Evolutionary conservation across 2,329 filamentous ascomycete species (phyloP), one percentile per base, ranked within the genome.

Genomic region (Epichloe uncinata): DNA sequence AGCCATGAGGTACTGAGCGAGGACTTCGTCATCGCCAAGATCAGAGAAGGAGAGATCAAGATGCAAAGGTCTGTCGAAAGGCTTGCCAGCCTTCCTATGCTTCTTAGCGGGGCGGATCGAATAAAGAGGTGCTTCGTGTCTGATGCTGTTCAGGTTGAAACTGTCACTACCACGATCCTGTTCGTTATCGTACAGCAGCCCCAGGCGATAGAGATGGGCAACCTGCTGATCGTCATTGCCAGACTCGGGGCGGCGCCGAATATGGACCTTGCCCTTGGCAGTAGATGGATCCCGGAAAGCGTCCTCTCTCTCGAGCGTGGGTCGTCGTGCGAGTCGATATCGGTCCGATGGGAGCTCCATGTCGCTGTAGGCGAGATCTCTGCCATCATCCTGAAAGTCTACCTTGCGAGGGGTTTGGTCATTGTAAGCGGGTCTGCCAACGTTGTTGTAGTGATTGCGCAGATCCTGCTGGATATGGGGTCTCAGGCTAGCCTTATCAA

Each of bases 291-390:
- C 69, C 42, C 67, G 62, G 40, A 75, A 75, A 5, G 72, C 72
- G 41, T 73, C 70, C 55, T 74, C 66, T 9, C 72, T 62, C 53
- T 72, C 71, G 20, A 74, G 63, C 1, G 65, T 66, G 2, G 72
- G 72, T 8, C 60, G 61, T 8, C 68, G 63, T 15, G 52, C 52
- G 26, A 66, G 61, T 13, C 61, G 60, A 13, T 54, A 57, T 36
- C 58, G 52, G 52, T 72, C 69, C 34, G 64, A 61, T 2, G 69
- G 68, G 3, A 70, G 60, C n/a, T 59, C 57, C n/a, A 65, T 53
- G 38, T 58, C 54, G 51, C 63, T 66, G 16, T 57, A 58, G 1
- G 68, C 68, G 16, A 70, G 60, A 8, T 63, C 63, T 26, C 59
- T 53, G 36, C 61, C 64, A 52, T 70, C 68, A 8, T 58, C 55